Base-by-base conservation (phyloP, 306 rosid genomes). In the Prunus mongolica region DNA sequence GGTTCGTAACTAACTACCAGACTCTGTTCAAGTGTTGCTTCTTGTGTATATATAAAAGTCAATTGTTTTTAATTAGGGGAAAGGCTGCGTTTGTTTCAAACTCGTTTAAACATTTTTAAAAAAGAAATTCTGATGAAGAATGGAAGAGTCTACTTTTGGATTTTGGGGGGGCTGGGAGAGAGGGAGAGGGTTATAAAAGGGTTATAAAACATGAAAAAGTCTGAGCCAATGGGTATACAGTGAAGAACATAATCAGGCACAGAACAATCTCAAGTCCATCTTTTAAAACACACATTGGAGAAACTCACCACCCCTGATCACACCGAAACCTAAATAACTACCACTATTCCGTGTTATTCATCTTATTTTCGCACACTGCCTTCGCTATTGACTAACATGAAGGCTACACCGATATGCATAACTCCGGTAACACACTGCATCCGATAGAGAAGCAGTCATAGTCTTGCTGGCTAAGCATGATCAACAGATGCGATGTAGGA, bases 401-500 rank as follows among this genome's bases (percentile, higher is more conserved):
- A 25, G 14, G 20, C 13, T 24, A 15, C 55, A 46, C 32, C 27
- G 27, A 55, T 19, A 9, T 10, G 61, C 61, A 8, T n/a, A 24
- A 22, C 15, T 60, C 30, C 2, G 30, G 5, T 24, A 62, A 15
- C 56, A 51, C 14, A 51, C 7, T 51, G n/a, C 56, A 51, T 51
- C 2, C 0, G 2, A 51, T 4, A 51, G 1, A 51, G 15, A 19
- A 3, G 41, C 27, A 5, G 12, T 27, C 56, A 2, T 27, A 4
- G 16, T 69, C 19, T 25, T 9, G 19, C 46, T 27, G 28, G 62
- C 62, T 51, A 50, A 3, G 62, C 74, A 16, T 7, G 38, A 69
- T 50, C 62, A 50, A 51, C 9, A 3, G 52, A 50, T 3, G 91
- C 85, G 10, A 91, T 25, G 38, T 88, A 88, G 25, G 2, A 72